Evolutionary conservation across 306 rosid species (phyloP).

Genomic region (Pyrus bretschneideri): DNA sequence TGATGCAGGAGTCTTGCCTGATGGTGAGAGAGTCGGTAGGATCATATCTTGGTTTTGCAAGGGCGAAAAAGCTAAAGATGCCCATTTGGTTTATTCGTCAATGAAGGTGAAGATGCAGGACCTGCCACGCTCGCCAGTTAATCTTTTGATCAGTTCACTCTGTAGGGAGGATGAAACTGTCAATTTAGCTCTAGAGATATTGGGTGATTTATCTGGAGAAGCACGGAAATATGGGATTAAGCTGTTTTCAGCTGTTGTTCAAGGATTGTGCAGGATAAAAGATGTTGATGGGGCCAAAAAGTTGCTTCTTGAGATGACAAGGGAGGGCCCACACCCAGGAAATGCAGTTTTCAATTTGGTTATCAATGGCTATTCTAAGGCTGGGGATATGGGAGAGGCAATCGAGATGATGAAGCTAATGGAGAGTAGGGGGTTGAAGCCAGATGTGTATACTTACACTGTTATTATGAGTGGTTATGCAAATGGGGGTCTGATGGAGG

Average conservation of each 20-base stretch:
- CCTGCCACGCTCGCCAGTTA: conserved; percentile 26
- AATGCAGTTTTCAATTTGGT: conserved; percentile 66
- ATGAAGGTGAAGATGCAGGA: conserved; percentile 37
- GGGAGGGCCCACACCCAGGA: conserved; percentile 76
- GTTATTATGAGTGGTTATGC: conserved; percentile 65
- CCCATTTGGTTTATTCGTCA: conserved; percentile 41
- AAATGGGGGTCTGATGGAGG: conserved; percentile 75
- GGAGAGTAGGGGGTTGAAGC: conserved; percentile 78
- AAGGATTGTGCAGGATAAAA: conserved; percentile 55
- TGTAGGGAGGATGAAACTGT: conserved; percentile 46
- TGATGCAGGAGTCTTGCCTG: conserved; percentile 38
- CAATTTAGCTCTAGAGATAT: conserved; percentile 43
- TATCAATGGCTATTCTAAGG: conserved; percentile 49
- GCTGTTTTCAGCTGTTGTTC: conserved; percentile 51
- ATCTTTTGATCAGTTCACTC: conserved; percentile 40
- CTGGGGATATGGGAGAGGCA: conserved; percentile 56
- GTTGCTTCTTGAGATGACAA: conserved; percentile 55
- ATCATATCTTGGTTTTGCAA: conserved; percentile 63
- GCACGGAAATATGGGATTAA: conserved; percentile 43
- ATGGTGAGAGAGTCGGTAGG: conserved; percentile 49
- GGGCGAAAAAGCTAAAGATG: conserved; percentile 45
- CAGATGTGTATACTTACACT: conserved; percentile 68
- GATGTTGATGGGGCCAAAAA: conserved; percentile 50
- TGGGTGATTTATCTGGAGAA: conserved; percentile 42
- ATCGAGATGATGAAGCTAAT: conserved; percentile 49